Conservation (phyloP, 1,139 yeast genomes). For the Blastobotrys indianensis region DNA sequence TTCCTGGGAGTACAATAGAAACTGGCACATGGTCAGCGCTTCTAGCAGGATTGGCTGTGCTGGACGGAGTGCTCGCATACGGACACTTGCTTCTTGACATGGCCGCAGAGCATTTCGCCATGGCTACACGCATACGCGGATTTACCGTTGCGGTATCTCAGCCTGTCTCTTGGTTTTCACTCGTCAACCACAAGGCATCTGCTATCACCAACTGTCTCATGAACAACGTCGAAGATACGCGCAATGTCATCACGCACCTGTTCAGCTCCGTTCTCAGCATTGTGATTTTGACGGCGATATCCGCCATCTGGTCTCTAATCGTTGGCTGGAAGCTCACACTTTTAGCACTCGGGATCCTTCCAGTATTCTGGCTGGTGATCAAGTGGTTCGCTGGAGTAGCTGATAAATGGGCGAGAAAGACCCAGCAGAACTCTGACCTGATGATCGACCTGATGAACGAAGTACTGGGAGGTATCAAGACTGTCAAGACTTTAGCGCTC, state of each 20-base stretch:
- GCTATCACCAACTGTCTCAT: slow-evolving; percentile 62
- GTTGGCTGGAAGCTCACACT: slow-evolving; percentile 85
- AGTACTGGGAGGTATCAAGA: slow-evolving; percentile 51
- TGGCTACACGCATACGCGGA: slow-evolving; percentile 45
- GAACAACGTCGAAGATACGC: slow-evolving; percentile 75
- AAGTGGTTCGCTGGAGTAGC: slow-evolving; percentile 47
- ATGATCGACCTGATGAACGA: slow-evolving; percentile 56
- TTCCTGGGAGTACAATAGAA: slow-evolving; percentile 24
- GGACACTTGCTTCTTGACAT: slow-evolving; percentile 48
- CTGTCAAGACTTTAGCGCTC: slow-evolving; percentile 55
- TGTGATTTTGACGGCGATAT: slow-evolving; percentile 48
- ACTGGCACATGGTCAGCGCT: slow-evolving; percentile 57
- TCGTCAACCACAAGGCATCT: slow-evolving; percentile 32
- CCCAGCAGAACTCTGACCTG: slow-evolving; percentile 51
- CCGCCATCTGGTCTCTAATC: slow-evolving; percentile 69
- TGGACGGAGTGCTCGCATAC: slow-evolving; percentile 56
- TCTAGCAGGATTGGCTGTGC: slow-evolving; percentile 53
- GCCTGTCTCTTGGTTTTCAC: slow-evolving; percentile 50
- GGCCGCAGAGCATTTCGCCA: slow-evolving; percentile 67
- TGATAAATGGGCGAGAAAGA: slow-evolving; percentile 50
- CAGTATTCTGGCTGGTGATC: slow-evolving; percentile 50
- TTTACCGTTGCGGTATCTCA: slow-evolving; percentile 49
- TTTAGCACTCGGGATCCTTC: slow-evolving; percentile 71
- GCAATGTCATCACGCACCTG: slow-evolving; percentile 58
- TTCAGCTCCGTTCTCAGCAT: slow-evolving; percentile 43